Base-by-base conservation (phyloP, 371 early-diverging fungal species). In the Chytridium lagenaria region DNA sequence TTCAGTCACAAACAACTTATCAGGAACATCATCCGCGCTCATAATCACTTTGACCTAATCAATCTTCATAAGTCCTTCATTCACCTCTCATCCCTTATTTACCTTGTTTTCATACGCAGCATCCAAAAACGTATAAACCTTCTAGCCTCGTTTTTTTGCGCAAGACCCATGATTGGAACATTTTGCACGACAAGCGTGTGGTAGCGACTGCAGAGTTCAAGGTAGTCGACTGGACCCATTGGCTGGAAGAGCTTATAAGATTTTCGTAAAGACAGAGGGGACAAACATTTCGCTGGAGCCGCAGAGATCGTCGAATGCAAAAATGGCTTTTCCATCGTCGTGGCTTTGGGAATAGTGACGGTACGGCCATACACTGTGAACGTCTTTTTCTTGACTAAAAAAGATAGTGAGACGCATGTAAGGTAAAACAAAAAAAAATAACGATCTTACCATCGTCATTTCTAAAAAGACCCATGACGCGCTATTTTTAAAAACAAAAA, bases 141-240 rank as follows among this genome's bases (percentile, higher is more conserved):
- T 38, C 73, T 40, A 26, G 73, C 73, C 61, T 64, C 66, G 26
- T 72, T 65, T 28, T 67, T 67, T 67, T 51, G 19, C 55, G 49
- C 39, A 2, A 72, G 22, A 5, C 73, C 73, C 73, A 72, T 72
- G 33, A 50, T 30, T 34, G 73, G 73, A 36, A 72, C 57, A 39
- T n/a, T 50, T 55, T 51, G 64, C 5, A 72, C 67, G 7, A 72
- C 38, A 36, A 72, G 28, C 36, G 73, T 68, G 31, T 67, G 38
- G 39, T 37, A 67, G 1, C 40, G 12, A 22, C 22, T 28, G 64
- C 71, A 69, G 30, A 78, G 50, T 26, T 52, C 37, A 38, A 78
- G 73, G 65, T 72, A 72, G 64, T 78, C 75, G 1, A 69, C 73
- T 38, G 78, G 75, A 1, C 75, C 78, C 44, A 57, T 57, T n/a